A percentile compares a stretch with the other conserved stretches of the same genome.
Conservation (phyloP, 108 stramenopile genomes). For the Cyclotella kingstonii region DNA sequence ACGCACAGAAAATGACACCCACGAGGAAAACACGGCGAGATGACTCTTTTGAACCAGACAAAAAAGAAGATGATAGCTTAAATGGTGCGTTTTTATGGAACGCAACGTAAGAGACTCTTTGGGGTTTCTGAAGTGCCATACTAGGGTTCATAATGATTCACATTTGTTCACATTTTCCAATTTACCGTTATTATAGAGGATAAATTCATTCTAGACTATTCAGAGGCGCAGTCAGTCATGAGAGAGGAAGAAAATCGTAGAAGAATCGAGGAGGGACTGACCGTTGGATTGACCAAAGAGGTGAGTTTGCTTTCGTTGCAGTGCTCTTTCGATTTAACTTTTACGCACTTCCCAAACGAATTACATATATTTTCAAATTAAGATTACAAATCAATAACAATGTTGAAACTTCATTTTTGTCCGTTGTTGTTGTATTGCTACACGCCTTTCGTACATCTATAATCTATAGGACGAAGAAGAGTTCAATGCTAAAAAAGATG, state of each 20-base stretch:
- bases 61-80: conserved; percentile 4
- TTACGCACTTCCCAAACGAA: too few relatives aligned
- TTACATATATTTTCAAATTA: too few relatives aligned
- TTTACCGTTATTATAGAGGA: conserved; percentile 1
- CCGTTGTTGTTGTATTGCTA: not conserved
- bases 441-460: not conserved
- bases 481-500: conserved; percentile 44
- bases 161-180: not conserved
- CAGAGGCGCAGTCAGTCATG: conserved; percentile 38
- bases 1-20: conserved; percentile 43
- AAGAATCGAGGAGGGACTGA: conserved; percentile 39
- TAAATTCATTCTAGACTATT: conserved; percentile 38
- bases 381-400: too few relatives aligned
- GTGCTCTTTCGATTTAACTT: not conserved
- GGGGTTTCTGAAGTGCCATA: not conserved
- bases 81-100: conserved; percentile 12
- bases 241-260: conserved; percentile 40
- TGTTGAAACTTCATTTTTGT: too few relatives aligned
- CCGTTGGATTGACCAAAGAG: conserved; percentile 40
- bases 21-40: conserved; percentile 34
- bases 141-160: not conserved
- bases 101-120: not conserved
- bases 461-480: conserved; percentile 38
- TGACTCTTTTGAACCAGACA: conserved; percentile 27
- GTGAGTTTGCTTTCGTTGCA: conserved; percentile 6